Conservation (phyloP, 768 basidiomycete species). For the Boletellus emodensis region DNA sequence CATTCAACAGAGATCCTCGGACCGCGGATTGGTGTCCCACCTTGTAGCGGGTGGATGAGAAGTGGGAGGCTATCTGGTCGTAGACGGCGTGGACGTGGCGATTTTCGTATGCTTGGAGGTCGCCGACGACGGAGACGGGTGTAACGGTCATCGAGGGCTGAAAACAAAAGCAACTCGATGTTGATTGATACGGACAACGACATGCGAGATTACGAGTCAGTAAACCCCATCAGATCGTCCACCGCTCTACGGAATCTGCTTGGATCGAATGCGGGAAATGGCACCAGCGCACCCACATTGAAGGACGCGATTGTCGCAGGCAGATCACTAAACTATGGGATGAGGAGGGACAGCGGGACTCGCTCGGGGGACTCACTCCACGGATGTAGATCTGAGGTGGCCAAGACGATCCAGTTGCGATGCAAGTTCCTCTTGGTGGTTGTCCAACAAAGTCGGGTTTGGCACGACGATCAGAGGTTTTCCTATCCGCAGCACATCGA, state of each 20-base stretch:
- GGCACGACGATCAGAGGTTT: conserved; percentile 86
- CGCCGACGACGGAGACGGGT: conserved; percentile 40
- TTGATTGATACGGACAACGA: neutral
- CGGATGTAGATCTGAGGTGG: conserved; percentile 53
- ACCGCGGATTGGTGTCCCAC: conserved; percentile 31
- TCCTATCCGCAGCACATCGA: conserved; percentile 73
- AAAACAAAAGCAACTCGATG: neutral
- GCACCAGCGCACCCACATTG: conserved; percentile 40
- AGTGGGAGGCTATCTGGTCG: conserved; percentile 81
- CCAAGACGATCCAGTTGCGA: conserved; percentile 54
- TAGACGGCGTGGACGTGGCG: conserved; percentile 80
- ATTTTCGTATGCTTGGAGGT: conserved; percentile 62
- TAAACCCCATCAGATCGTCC: conserved; percentile 78
- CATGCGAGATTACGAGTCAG: conserved; percentile 24
- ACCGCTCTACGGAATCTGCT: conserved; percentile 61
- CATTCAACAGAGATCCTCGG: neutral
- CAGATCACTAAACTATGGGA: conserved; percentile 42
- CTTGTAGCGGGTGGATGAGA: conserved; percentile 88
- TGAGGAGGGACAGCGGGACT: conserved; percentile 5
- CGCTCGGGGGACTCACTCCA: conserved; percentile 45
- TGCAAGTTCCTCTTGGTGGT: conserved; percentile 92
- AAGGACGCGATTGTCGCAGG: conserved; percentile 50
- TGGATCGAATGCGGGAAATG: conserved; percentile 68
- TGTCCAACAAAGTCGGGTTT: conserved; percentile 83
- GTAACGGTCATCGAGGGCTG: conserved; percentile 32